Conservation (phyloP, 305 asterid genomes). For the Lippia alba region DNA sequence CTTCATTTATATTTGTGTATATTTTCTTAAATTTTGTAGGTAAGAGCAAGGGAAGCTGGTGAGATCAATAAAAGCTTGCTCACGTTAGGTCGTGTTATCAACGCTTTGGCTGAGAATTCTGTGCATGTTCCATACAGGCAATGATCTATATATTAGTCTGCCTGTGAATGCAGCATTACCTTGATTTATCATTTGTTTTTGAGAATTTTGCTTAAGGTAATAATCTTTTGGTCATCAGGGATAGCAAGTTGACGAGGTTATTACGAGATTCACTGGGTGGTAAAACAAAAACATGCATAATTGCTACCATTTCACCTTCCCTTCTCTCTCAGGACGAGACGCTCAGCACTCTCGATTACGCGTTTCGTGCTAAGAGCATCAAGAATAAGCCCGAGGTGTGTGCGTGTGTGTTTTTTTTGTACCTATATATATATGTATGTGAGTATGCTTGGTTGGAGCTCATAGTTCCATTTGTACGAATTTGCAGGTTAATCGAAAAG, state of each 20-base stretch:
- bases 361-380: constrained; percentile 98
- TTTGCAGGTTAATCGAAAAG: constrained; percentile 89
- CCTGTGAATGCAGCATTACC: not conserved
- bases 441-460: not conserved
- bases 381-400: constrained; percentile 98
- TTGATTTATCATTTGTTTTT: constrained; percentile 17
- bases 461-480: not conserved
- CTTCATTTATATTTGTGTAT: not conserved
- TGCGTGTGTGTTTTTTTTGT: not conserved
- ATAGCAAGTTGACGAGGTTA: constrained; percentile 96
- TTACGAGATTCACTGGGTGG: constrained; percentile 99
- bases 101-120: constrained; percentile 97
- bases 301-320: constrained; percentile 96
- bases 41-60: constrained; percentile 99
- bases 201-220: not conserved
- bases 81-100: constrained; percentile 96
- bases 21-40: constrained; percentile 53
- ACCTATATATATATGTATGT: constrained; percentile 16
- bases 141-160: constrained; percentile 3
- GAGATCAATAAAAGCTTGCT: constrained; percentile 99
- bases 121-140: constrained; percentile 98
- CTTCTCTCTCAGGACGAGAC: constrained; percentile 91
- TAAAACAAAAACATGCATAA: constrained; percentile 95
- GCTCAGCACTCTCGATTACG: constrained; percentile 96
- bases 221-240: constrained; percentile 57